Conservation (phyloP, 495 filamentous ascomycete genomes). For the Hypoxylon fragiforme region DNA sequence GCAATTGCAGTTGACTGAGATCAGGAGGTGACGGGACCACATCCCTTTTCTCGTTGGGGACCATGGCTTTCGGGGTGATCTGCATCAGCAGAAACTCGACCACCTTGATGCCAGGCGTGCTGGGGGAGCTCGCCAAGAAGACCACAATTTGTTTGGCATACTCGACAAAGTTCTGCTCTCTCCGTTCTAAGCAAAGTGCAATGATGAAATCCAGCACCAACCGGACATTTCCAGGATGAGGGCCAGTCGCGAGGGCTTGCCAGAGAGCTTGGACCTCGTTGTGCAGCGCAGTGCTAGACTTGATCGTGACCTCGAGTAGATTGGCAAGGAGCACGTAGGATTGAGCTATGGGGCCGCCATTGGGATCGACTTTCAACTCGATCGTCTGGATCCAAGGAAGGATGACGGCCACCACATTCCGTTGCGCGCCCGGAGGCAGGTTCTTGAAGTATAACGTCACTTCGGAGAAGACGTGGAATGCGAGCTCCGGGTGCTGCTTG, state of each 20-base stretch:
- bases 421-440: constrained; percentile 75
- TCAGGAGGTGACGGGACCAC: constrained; percentile 73
- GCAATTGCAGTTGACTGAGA: constrained; percentile 66
- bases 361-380: constrained; percentile 91
- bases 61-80: constrained; percentile 88
- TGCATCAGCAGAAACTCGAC: constrained; percentile 91
- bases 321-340: constrained; percentile 97
- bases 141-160: constrained; percentile 98
- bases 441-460: constrained; percentile 89
- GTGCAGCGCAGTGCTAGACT: constrained; percentile 81
- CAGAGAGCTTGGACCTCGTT: constrained; percentile 97
- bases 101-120: constrained; percentile 75
- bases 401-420: constrained; percentile 92
- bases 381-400: constrained; percentile 95
- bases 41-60: constrained; percentile 77
- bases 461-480: constrained; percentile 93
- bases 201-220: constrained; percentile 96
- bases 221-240: constrained; percentile 92
- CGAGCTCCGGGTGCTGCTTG: constrained; percentile 81
- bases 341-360: constrained; percentile 81
- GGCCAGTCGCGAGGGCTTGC: constrained; percentile 94
- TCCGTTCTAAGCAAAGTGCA: constrained; percentile 82
- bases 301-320: constrained; percentile 93
- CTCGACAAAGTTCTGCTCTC: constrained; percentile 96
- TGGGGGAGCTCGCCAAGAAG: constrained; percentile 88